Percentiles rank a stretch among this genome's conserved stretches.
Conservation (phyloP, 2,329 filamentous ascomycete genomes). For the Juglanconis oblonga region DNA sequence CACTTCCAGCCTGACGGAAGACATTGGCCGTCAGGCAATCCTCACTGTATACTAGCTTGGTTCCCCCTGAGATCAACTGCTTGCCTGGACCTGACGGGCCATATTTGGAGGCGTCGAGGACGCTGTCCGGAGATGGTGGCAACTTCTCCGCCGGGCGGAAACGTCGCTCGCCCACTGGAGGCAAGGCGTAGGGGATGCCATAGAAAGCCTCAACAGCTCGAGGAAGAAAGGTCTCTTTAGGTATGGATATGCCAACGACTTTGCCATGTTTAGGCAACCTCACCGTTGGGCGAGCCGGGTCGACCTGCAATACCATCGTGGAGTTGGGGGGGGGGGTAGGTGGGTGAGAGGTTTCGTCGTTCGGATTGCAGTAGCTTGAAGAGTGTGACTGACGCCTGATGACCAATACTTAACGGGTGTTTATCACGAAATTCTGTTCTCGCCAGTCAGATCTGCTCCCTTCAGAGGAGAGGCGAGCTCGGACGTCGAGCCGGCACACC, state of each 20-base stretch:
- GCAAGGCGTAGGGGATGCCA: slow-evolving; percentile 46
- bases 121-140: slow-evolving; percentile 23
- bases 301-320: slow-evolving; percentile 16
- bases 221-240: slow-evolving; percentile 18
- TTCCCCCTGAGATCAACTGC: slow-evolving; percentile 17
- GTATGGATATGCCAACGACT: slow-evolving; percentile 23
- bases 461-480: background rate
- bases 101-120: slow-evolving; percentile 23
- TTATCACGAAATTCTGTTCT: background rate
- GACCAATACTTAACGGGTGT: background rate
- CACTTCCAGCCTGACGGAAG: slow-evolving; percentile 21
- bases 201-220: slow-evolving; percentile 38
- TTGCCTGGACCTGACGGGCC: slow-evolving; percentile 23
- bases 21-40: slow-evolving; percentile 27
- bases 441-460: background rate
- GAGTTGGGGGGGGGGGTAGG: background rate
- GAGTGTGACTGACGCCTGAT: background rate
- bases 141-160: slow-evolving; percentile 37
- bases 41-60: slow-evolving; percentile 22
- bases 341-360: background rate
- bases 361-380: background rate
- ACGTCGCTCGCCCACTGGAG: slow-evolving; percentile 43
- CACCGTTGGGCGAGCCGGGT: slow-evolving; percentile 9
- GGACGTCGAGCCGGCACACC: background rate
- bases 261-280: slow-evolving; percentile 11